Conservation (phyloP, 1,139 yeast species). For the Insectozyma bohioensis region DNA sequence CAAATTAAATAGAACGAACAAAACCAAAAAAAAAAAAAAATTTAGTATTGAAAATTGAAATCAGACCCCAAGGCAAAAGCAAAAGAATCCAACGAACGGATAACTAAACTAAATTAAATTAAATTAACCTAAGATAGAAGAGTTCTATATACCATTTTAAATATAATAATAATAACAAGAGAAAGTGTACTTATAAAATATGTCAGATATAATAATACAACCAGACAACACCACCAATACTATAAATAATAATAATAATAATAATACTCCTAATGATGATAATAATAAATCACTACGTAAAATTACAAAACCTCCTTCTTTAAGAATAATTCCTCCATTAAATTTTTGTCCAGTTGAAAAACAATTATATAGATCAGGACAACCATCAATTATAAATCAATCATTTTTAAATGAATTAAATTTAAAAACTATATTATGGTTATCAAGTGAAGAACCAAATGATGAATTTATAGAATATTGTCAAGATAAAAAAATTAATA, state of each 20-base stretch:
- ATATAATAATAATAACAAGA: too few species aligned
- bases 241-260: too few species aligned
- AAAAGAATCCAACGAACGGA: too few species aligned
- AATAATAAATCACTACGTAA: slow-evolving; percentile 12
- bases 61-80: too few species aligned
- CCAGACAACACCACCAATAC: too few species aligned
- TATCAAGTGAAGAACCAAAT: slow-evolving; percentile 93
- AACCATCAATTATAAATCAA: slow-evolving; percentile 93
- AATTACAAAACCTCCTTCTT: slow-evolving; percentile 48
- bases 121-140: slow-evolving; percentile 1
- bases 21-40: too few species aligned
- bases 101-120: too few species aligned
- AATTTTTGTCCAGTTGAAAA: slow-evolving; percentile 94
- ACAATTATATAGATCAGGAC: slow-evolving; percentile 85
- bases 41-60: too few species aligned
- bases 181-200: too few species aligned
- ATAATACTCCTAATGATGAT: too few species aligned
- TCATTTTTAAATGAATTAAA: slow-evolving; percentile 75
- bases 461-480: slow-evolving; percentile 85
- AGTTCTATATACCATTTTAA: not conserved
- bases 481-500: slow-evolving; percentile 63
- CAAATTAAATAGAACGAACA: too few species aligned
- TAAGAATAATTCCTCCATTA: slow-evolving; percentile 84
- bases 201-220: too few species aligned
- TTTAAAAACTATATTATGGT: slow-evolving; percentile 83